These are phyloP conservation scores for Stromatinia cepivora DNA, from an alignment of 2,329 filamentous ascomycete genomes.

Conservation along the genomic window DNA sequence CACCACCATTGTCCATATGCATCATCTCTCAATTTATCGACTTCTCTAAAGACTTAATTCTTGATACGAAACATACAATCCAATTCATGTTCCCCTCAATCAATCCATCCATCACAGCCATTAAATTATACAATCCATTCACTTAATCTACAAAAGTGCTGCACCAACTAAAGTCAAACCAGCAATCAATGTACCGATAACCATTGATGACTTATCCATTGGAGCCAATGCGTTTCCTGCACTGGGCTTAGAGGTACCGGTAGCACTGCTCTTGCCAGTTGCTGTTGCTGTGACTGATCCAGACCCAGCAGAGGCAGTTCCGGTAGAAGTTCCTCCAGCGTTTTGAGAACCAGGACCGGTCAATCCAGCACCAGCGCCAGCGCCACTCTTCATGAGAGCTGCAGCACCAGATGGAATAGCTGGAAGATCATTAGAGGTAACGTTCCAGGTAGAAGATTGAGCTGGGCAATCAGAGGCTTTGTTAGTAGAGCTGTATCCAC, in stretches of 20 bases:
- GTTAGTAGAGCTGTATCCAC: slow-evolving; percentile 48
- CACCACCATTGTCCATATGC: neutral
- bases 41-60: neutral
- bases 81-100: neutral
- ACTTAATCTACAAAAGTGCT: slow-evolving; percentile 27
- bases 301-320: slow-evolving; percentile 36
- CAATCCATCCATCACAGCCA: slow-evolving; percentile 7
- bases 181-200: slow-evolving; percentile 28
- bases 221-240: slow-evolving; percentile 28
- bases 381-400: slow-evolving; percentile 49
- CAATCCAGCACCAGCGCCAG: slow-evolving; percentile 48
- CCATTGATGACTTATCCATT: slow-evolving; percentile 28
- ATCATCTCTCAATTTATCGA: neutral
- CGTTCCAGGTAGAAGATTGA: slow-evolving; percentile 50
- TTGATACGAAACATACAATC: slow-evolving; percentile 16
- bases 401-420: slow-evolving; percentile 48
- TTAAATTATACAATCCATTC: slow-evolving; percentile 12
- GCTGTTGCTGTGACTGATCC: slow-evolving; percentile 34
- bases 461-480: slow-evolving; percentile 48
- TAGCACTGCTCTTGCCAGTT: slow-evolving; percentile 12
- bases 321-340: slow-evolving; percentile 35
- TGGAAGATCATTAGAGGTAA: slow-evolving; percentile 48
- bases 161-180: slow-evolving; percentile 32
- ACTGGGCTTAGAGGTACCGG: slow-evolving; percentile 10
- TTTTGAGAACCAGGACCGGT: slow-evolving; percentile 41